These are phyloP conservation scores for Singerocomus inundabilis DNA, from an alignment of 1,284 basidiomycete species.

Conservation along the genomic window DNA sequence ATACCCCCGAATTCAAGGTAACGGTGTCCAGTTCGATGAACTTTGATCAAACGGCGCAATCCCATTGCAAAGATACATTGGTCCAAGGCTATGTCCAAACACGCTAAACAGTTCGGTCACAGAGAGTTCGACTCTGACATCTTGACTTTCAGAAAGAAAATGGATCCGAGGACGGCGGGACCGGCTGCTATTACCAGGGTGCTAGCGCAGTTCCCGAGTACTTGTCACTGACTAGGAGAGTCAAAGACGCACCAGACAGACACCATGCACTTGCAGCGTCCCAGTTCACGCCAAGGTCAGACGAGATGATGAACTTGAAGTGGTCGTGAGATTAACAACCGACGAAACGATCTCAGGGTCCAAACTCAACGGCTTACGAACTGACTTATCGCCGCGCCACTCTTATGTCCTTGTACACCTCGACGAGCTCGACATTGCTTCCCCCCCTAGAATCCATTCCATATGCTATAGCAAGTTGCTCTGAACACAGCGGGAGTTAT, in stretches of 20 bases:
- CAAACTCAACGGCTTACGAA: not conserved
- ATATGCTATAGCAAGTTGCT: conserved; percentile 60
- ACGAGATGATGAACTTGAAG: not conserved
- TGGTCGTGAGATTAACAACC: not conserved
- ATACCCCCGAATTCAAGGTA: too few relatives aligned
- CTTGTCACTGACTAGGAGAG: not conserved
- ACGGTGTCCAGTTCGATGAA: too few relatives aligned
- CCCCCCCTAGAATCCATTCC: conserved; percentile 15
- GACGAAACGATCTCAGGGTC: not conserved
- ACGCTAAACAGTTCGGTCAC: too few relatives aligned
- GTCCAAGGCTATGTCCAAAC: too few relatives aligned
- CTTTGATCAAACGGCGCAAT: too few relatives aligned
- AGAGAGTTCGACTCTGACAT: too few relatives aligned
- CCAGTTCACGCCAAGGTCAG: not conserved
- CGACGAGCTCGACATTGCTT: conserved; percentile 5
- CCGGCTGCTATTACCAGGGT: too few relatives aligned
- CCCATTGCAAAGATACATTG: too few relatives aligned
- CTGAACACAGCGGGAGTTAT: conserved; percentile 69
- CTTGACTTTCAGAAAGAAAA: not conserved
- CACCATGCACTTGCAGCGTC: too few relatives aligned
- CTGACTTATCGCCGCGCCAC: not conserved
- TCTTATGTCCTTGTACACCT: conserved; percentile 11
- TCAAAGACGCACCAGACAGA: not conserved
- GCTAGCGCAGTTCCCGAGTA: too few relatives aligned
- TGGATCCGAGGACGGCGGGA: too few relatives aligned